Evolutionary conservation across 352 stramenopile species (phyloP).

Genomic region (Pythium pyrilobum): DNA sequence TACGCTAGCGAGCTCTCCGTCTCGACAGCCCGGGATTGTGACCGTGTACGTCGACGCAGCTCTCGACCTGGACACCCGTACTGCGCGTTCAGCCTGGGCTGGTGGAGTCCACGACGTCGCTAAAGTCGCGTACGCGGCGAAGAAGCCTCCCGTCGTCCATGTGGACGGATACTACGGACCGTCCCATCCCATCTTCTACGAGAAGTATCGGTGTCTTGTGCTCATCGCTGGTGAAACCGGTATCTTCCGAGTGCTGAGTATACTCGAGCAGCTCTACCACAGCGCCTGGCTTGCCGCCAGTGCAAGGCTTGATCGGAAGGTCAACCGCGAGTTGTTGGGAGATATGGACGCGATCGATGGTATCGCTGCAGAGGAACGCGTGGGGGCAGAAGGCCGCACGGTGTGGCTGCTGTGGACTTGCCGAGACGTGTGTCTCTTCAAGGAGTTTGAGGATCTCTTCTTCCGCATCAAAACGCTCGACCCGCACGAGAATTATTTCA

Average conservation of each 20-base stretch:
- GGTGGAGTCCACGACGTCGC: constrained; percentile 21
- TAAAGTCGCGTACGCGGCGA: constrained; percentile 22
- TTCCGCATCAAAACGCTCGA: constrained; percentile 20
- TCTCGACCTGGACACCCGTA: not conserved
- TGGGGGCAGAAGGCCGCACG: not conserved
- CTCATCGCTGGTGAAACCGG: constrained; percentile 27
- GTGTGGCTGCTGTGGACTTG: constrained; percentile 28
- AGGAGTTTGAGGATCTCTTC: constrained; percentile 29
- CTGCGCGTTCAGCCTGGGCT: too few relatives aligned
- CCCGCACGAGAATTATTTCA: constrained; percentile 20
- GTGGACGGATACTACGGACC: constrained; percentile 28
- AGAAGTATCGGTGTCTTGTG: constrained; percentile 28
- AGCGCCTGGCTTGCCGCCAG: not conserved
- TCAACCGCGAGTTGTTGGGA: not conserved
- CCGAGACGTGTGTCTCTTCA: constrained; percentile 23
- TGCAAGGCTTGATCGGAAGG: not conserved
- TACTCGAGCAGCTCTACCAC: constrained; percentile 27
- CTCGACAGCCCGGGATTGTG: constrained; percentile 14
- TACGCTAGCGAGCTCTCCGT: constrained; percentile 23
- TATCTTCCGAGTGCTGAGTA: constrained; percentile 15
- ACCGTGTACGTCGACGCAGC: constrained; percentile 19
- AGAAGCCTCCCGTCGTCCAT: constrained; percentile 22
- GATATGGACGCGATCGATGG: too few relatives aligned
- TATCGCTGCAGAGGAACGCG: not conserved
- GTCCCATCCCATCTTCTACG: constrained; percentile 15